Evolutionary conservation across 192 early-diverging fungal genomes (phyloP), one percentile per base, ranked within the genome.

Genomic region (Piromyces sp.): DNA sequence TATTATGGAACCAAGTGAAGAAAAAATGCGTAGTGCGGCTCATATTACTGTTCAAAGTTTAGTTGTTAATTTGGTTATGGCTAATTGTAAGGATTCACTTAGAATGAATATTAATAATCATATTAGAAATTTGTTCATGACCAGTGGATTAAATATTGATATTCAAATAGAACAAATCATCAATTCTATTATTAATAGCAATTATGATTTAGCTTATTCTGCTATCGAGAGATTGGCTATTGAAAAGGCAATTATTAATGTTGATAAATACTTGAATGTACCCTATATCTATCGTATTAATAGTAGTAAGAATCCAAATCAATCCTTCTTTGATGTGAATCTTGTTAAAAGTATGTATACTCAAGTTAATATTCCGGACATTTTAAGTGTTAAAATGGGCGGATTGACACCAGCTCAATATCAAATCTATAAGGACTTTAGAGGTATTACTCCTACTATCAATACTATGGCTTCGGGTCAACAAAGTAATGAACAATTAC

Each of bases 221-320:
- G 91, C 98, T 31, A 94, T 97, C 81, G 96, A 99, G 85, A 95
- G 96, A 85, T 93, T 96, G 30, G 96, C 98, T 5, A 95, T 95
- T 84, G 96, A 97, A 84, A 97, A 97, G 81, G 95, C 96, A 4
- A 89, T 94, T 22, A 88, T 93, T n/a, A 96, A 97, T 83, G 97
- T 99, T 58, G 96, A 97, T 86, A 92, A 95, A 79, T 85, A 88
- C 17, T 87, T 99, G 79, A 86, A 86, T 19, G 81, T 89, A 9
- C 88, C 93, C 30, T 97, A 91, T 80, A 81, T 88, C 30, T 91
- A 87, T 79, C 90, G 98, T 30, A 92, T 93, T 85, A 95, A 96
- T 68, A 68, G 51, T 68, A 68, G 17, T 68, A 68, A 68, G 9
- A 26, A n/a, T 68, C 51, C 51, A n/a, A 68, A 68, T n/a, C 51